These are phyloP conservation scores for Chlorella sorokiniana DNA, from an alignment of 139 green algal species.

Conservation along the genomic window DNA sequence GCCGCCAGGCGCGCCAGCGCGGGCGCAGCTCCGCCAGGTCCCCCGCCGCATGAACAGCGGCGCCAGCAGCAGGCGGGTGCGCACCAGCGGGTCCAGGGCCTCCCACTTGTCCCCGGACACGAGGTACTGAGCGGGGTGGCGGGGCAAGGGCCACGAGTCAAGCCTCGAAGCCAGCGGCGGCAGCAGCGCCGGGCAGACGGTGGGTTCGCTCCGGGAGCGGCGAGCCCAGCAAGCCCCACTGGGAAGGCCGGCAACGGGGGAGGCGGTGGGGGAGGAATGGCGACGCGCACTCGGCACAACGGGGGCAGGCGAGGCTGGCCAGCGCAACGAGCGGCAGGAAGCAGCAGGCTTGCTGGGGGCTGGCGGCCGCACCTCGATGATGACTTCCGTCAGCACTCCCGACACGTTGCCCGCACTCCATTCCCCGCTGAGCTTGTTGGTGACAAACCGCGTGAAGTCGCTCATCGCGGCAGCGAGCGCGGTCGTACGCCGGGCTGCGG, in stretches of 20 bases:
- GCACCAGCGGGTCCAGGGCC: slow-evolving; percentile 38
- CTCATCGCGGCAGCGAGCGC: not conserved
- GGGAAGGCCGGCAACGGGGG: too few species aligned
- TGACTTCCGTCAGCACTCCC: slow-evolving; percentile 25
- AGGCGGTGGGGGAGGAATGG: too few species aligned
- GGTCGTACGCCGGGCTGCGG: not conserved
- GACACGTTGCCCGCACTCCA: slow-evolving; percentile 43
- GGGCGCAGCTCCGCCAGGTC: slow-evolving; percentile 33
- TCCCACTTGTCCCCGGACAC: slow-evolving; percentile 36
- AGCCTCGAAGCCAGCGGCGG: too few species aligned
- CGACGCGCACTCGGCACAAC: too few species aligned
- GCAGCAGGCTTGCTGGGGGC: too few species aligned
- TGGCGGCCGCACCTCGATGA: slow-evolving; percentile 41
- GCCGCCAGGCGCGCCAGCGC: slow-evolving; percentile 15
- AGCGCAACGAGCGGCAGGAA: too few species aligned
- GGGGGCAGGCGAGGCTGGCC: too few species aligned
- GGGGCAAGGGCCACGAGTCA: not conserved
- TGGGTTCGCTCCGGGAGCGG: too few species aligned
- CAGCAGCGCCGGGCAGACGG: too few species aligned
- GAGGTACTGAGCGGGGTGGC: slow-evolving; percentile 8
- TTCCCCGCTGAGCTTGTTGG: slow-evolving; percentile 31
- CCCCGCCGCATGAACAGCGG: slow-evolving; percentile 35
- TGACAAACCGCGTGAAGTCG: slow-evolving; percentile 31
- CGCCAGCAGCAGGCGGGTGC: slow-evolving; percentile 36
- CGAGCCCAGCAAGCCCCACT: too few species aligned